Evolutionary conservation across 805 yeast genomes (phyloP).

Genomic region (Danielia reshetovae): DNA sequence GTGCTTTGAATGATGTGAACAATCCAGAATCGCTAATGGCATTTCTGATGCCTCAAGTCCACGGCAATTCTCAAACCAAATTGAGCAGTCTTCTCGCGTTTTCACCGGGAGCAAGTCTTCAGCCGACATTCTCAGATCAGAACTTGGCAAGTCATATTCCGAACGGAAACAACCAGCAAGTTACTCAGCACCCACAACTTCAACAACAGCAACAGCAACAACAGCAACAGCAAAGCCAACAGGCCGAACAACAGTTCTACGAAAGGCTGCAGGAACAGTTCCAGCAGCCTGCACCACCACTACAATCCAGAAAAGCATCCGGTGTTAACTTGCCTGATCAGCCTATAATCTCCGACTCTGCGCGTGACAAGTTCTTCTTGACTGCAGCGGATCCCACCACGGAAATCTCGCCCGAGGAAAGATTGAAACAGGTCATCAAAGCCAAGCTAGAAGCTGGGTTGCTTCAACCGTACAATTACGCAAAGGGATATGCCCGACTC

Average conservation of each 20-base stretch:
- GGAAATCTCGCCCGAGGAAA: conserved; percentile 89
- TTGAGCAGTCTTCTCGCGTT: conserved; percentile 24
- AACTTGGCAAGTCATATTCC: too few relatives aligned
- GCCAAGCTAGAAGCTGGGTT: conserved; percentile 94
- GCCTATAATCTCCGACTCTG: conserved; percentile 62
- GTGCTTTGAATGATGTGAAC: conserved; percentile 25
- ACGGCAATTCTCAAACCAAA: conserved; percentile 4
- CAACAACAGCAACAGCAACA: too few relatives aligned
- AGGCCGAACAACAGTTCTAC: conserved; percentile 14
- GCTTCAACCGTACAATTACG: conserved; percentile 88
- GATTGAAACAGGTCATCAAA: conserved; percentile 87
- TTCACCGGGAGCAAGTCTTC: conserved; percentile 19
- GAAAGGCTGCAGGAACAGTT: conserved; percentile 3
- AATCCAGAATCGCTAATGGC: conserved; percentile 13
- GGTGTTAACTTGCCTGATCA: conserved; percentile 15
- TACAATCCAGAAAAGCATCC: conserved; percentile 1
- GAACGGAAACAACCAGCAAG: too few relatives aligned
- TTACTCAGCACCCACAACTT: too few relatives aligned
- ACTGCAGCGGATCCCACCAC: conserved; percentile 98
- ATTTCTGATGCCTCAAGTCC: conserved; percentile 11
- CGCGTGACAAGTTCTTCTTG: conserved; percentile 86
- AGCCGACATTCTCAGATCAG: too few relatives aligned
- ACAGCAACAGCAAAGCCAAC: not conserved
- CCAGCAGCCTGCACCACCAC: too few relatives aligned
- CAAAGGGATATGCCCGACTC: conserved; percentile 85